These are phyloP conservation scores for Komagataella pseudopastoris DNA, from an alignment of 805 yeast species.

Conservation along the genomic window DNA sequence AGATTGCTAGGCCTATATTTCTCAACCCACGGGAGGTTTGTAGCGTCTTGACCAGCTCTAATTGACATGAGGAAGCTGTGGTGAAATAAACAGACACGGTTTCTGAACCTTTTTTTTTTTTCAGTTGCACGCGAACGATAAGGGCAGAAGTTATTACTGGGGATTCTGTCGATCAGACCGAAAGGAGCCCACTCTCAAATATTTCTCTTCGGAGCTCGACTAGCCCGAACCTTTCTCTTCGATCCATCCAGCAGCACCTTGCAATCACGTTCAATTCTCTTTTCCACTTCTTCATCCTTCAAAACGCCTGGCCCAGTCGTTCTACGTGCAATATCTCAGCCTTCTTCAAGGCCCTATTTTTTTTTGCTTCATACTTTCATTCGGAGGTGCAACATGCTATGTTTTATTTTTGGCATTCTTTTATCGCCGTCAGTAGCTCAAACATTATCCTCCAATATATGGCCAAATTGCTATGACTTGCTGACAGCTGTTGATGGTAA, in stretches of 20 bases:
- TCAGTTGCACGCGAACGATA: background rate
- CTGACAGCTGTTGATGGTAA: background rate
- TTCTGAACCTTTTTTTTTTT: background rate
- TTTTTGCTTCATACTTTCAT: background rate
- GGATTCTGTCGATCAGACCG: background rate
- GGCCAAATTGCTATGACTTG: background rate
- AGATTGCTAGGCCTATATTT: slow-evolving; percentile 81
- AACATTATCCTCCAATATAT: background rate
- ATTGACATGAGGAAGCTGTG: background rate
- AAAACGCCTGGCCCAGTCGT: background rate
- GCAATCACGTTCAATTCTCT: background rate
- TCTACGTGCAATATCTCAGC: background rate
- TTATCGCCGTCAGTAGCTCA: background rate
- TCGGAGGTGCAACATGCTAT: background rate
- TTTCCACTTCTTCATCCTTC: background rate
- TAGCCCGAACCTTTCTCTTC: background rate
- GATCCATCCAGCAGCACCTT: background rate
- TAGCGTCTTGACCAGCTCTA: background rate
- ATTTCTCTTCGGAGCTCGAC: background rate
- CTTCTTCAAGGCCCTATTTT: background rate
- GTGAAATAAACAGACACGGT: background rate
- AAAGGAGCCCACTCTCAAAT: background rate
- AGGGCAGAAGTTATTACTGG: background rate
- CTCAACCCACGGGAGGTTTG: slow-evolving; percentile 50
- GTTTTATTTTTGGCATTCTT: background rate